Evolutionary conservation across 495 filamentous ascomycete species (phyloP), one percentile per base, ranked within the genome.

Genomic region (Lasiosphaeris hirsuta): DNA sequence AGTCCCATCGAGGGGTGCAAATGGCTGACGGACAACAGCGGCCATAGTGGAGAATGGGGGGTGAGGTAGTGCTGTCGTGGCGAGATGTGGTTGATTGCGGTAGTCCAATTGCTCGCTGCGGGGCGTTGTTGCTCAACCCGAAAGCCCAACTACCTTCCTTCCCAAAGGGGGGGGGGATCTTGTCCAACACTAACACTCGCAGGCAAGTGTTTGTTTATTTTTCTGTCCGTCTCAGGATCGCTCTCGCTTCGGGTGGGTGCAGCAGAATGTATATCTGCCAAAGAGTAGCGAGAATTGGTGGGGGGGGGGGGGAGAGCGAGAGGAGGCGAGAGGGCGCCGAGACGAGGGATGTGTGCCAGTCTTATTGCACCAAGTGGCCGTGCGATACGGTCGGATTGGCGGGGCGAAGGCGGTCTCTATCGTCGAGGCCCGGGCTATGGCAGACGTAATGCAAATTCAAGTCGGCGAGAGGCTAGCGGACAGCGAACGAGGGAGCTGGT

Each of bases 1-100:
- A 36, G 76, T 68, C 42, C 72, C 75, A 49, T 79, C 75, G 11
- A 85, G 66, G 10, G 78, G 77, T 56, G 79, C 83, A 60, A 86
- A 85, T 30, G 83, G 83, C 65, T 82, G 81, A 54, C 83, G 78
- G 51, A 68, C 66, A 35, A 75, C 42, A 50, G 74, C 63, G 44
- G 77, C 72, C 77, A 80, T 80, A 63, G 61, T 62, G 55, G 61
- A 52, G 60, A 46, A 56, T 30, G 23, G 23, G 23, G 23, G n/a
- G 56, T 15, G 13, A 8, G 40, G 46, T 50, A 47, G 37, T 37
- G 55, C 14, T 54, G 56, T 56, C 30, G 55, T 43, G 47, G 49
- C 44, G 56, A 46, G 13, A 46, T 30, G 14, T 35, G 45, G 37
- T 40, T 7, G 46, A 35, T 18, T 41, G 19, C 47, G 40, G 47